Conservation (phyloP, 208 protist genomes). For the Herpetomonas muscarum region DNA sequence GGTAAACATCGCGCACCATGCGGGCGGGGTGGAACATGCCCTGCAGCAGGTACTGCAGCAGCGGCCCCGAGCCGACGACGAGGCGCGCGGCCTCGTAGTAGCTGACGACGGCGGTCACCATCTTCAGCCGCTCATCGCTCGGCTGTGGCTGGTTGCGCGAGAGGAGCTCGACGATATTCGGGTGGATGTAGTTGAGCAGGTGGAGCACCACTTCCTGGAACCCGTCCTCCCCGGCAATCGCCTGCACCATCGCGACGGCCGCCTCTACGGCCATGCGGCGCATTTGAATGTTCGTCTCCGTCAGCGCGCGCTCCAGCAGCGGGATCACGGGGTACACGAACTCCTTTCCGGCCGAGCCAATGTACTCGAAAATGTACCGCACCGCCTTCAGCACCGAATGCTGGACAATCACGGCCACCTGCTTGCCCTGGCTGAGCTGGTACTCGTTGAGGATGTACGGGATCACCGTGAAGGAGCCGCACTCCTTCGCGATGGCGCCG, state of each 20-base stretch:
- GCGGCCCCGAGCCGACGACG: slow-evolving; percentile 88
- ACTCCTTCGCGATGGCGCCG: slow-evolving; percentile 98
- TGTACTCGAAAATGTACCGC: slow-evolving; percentile 99
- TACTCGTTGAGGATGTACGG: slow-evolving; percentile 99
- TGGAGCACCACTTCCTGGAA: slow-evolving; percentile 96
- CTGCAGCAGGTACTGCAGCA: slow-evolving; percentile 96
- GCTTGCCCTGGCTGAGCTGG: slow-evolving; percentile 96
- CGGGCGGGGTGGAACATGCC: slow-evolving; percentile 99
- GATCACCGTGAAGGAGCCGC: slow-evolving; percentile 98
- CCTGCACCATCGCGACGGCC: slow-evolving; percentile 95
- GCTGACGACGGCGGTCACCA: slow-evolving; percentile 95
- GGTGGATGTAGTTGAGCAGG: slow-evolving; percentile 99
- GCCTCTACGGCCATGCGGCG: slow-evolving; percentile 98
- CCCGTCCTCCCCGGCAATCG: slow-evolving; percentile 66
- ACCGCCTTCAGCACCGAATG: slow-evolving; percentile 98
- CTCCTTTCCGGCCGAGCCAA: slow-evolving; percentile 97
- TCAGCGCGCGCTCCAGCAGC: slow-evolving; percentile 98
- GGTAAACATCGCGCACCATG: slow-evolving; percentile 98
- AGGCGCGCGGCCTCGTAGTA: slow-evolving; percentile 97
- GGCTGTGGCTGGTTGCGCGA: slow-evolving; percentile 83
- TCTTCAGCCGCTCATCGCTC: slow-evolving; percentile 79
- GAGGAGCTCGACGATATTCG: slow-evolving; percentile 99
- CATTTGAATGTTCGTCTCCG: slow-evolving; percentile 98
- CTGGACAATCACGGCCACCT: slow-evolving; percentile 94
- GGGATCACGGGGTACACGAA: slow-evolving; percentile 98